Evolutionary conservation across 108 stramenopile species (phyloP), one percentile per base, ranked within the genome.

Genomic region (Asterionellopsis glacialis): DNA sequence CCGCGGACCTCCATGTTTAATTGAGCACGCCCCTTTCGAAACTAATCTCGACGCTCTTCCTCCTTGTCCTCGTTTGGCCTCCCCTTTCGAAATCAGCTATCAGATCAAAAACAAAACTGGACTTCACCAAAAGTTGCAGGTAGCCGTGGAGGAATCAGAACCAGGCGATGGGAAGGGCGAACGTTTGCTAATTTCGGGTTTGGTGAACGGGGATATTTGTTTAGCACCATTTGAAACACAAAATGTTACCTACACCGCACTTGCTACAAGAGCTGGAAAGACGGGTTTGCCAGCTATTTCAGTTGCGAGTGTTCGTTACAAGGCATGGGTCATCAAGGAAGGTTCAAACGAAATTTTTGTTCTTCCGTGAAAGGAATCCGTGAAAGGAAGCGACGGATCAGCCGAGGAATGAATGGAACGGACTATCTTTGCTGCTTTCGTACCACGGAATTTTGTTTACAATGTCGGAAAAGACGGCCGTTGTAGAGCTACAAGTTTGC

Each of bases 11-110:
- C 65, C 59, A 27, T 87, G 79, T 51, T 72, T 73, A 53, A 63
- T 93, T 44, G 73, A 87, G 58, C 69, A 67, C 48, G 77, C 86
- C 12, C 91, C 85, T 0, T 89, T 93, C 44, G 60, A 76, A 41
- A 78, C 77, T n/a, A 72, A 42, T 38, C 23, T 84, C 12, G 41
- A 73, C 0, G 55, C 60, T 12, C 53, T 69, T 38, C 82, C 84
- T 41, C 48, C 74, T 0, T 48, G 67, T 19, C 73, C 84, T n/a
- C 63, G 66, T 27, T 82, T 87, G 11, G 75, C 83, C 22, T 57
- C 59, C 41, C 91, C 87, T 0, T 87, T 93, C 54, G 65, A 75
- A 41, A 64, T 93, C 14, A 63, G 49, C 9, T 93, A 88, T 45
- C 52, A 50, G 43, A 64, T 93, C 22, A 63, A 50, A 41, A 93